Evolutionary conservation across 257 asterid genomes (phyloP).

Genomic region (Parsonsia alboflavescens): DNA sequence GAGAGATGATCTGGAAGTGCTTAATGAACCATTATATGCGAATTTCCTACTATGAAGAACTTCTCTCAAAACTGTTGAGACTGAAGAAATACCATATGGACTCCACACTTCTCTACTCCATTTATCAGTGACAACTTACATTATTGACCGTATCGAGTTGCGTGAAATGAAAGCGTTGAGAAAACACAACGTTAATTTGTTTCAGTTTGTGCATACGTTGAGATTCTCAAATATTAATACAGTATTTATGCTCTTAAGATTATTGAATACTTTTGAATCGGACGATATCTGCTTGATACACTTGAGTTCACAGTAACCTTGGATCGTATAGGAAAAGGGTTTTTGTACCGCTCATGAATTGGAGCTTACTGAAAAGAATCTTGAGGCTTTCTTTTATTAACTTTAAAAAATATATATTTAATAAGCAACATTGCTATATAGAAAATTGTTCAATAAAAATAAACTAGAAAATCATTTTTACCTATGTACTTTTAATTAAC

Average conservation of each 20-base stretch:
- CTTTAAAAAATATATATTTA: too few species aligned
- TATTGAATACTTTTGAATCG: neutral
- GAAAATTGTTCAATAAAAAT: too few species aligned
- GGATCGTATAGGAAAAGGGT: neutral
- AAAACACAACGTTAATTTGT: too few species aligned
- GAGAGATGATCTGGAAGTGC: slow-evolving; percentile 80
- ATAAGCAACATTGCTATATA: too few species aligned
- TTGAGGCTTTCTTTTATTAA: neutral
- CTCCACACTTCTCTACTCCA: neutral
- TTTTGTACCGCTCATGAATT: neutral
- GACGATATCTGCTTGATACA: neutral
- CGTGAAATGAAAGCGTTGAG: neutral
- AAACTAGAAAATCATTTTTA: too few species aligned
- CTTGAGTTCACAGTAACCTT: neutral
- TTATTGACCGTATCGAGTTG: neutral
- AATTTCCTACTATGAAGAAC: slow-evolving; percentile 52
- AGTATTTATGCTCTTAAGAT: neutral
- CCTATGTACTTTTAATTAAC: too few species aligned
- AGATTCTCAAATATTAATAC: neutral
- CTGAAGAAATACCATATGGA: neutral
- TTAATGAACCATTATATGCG: slow-evolving; percentile 78
- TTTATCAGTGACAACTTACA: neutral
- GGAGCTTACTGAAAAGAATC: neutral
- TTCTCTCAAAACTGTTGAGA: slow-evolving; percentile 51
- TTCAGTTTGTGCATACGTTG: neutral